Evolutionary conservation across 2,329 filamentous ascomycete species (phyloP), one percentile per base, ranked within the genome.

Genomic region (Trichocomaceae sp.): DNA sequence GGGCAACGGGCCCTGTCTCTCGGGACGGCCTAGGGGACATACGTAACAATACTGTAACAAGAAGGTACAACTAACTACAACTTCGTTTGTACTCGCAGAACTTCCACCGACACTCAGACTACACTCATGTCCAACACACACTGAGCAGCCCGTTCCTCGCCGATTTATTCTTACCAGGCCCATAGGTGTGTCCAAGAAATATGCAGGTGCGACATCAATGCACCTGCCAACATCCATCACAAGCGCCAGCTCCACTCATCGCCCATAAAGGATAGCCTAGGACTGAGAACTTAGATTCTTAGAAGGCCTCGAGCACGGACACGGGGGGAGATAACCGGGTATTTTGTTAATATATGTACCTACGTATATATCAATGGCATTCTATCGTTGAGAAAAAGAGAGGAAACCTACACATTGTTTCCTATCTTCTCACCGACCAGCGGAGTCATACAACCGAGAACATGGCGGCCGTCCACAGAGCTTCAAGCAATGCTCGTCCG

Each of bases 21-120:
- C 44, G 49, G 54, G 54, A 52, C 54, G 12, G 37, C 15, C 54
- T 56, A 52, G 22, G 17, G 22, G 42, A 33, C 33, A 29, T 52
- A 52, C 50, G 50, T 19, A 15, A 19, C 41, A 5, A 17, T 46
- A 46, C 50, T 15, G 31, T 35, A 35, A 35, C 9, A 26, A 26
- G 23, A 26, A 26, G 7, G n/a, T 26, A 26, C 23, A 26, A 26
- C 23, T 17, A 42, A 17, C 15, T 20, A 20, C n/a, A 19, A 4
- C 20, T 19, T 46, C 10, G 17, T 46, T 23, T 20, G 17, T n/a
- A 12, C 10, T 46, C 23, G 13, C 37, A 41, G 37, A 17, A 35
- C 31, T 35, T 35, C 31, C 13, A 35, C 31, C 31, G 5, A 15
- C 12, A 35, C 31, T 35, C 31, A 35, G 31, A 35, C 31, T 33